Percentiles rank a stretch among this genome's conserved stretches.
phyloP scores from a whole-genome alignment of 2,329 filamentous ascomycete species.

The Aspergillus pseudoterreus region DNA sequence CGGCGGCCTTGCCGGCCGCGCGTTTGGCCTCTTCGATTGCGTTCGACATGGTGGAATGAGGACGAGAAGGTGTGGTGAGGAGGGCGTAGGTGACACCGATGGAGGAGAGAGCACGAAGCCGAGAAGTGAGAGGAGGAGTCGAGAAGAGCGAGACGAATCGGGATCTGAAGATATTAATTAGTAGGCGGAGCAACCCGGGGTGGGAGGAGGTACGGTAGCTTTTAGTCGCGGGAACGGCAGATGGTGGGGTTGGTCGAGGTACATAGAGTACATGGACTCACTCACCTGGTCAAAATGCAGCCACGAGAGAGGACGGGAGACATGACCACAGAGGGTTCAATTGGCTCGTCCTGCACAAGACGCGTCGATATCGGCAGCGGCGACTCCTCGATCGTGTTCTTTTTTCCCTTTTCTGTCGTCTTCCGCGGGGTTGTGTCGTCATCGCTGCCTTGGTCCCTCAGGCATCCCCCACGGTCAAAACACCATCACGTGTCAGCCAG shows the following conservation, averaged over 20 bases:
- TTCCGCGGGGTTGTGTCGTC: constrained; percentile 14
- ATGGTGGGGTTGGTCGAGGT: background rate
- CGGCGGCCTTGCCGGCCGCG: constrained; percentile 56
- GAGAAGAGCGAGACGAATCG: constrained; percentile 1
- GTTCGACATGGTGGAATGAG: constrained; percentile 30
- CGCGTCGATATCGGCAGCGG: background rate
- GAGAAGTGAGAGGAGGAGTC: constrained; percentile 1
- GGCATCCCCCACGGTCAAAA: background rate
- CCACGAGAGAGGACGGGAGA: constrained; percentile 1
- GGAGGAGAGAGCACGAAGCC: constrained; percentile 1
- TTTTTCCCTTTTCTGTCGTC: background rate
- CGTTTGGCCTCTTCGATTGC: constrained; percentile 57
- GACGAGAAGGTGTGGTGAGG: constrained; percentile 8
- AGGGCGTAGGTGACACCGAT: constrained; percentile 2
- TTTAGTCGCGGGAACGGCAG: constrained; percentile 1
- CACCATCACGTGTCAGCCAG: background rate
- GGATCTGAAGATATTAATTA: background rate
- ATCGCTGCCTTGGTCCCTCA: constrained; percentile 11
- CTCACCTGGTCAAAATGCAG: constrained; percentile 3
- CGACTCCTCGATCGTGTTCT: no score
- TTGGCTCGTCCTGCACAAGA: background rate
- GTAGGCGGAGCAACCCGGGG: background rate
- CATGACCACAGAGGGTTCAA: constrained; percentile 3
- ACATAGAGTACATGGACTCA: constrained; percentile 2
- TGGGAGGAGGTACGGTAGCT: constrained; percentile 1